Percentiles rank a stretch among this genome's conserved stretches.
Evolutionary conservation across 805 yeast genomes (phyloP).

Genomic region (Lipomyces starkeyi): DNA sequence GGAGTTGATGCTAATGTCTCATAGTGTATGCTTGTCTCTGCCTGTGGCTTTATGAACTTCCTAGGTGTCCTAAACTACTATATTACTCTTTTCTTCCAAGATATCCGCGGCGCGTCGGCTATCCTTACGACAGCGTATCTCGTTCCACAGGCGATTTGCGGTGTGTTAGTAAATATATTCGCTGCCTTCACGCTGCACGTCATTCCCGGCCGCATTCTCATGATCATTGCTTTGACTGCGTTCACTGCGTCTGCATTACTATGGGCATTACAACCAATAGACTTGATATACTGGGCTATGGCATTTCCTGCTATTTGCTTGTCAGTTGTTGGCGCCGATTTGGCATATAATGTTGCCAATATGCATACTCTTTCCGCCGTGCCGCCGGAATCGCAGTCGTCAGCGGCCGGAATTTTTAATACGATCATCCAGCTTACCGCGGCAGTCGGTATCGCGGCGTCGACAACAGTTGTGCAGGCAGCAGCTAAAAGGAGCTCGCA

Average conservation of each 20-base stretch:
- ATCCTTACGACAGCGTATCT: constrained; percentile 55
- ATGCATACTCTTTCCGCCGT: constrained; percentile 53
- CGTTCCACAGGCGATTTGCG: constrained; percentile 53
- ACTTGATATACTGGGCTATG: constrained; percentile 53
- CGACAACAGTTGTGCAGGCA: constrained; percentile 51
- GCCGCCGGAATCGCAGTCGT: constrained; percentile 49
- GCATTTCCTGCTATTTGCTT: constrained; percentile 54
- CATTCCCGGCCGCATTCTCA: constrained; percentile 51
- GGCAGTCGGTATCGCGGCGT: constrained; percentile 53
- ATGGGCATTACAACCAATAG: constrained; percentile 52
- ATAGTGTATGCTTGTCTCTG: constrained; percentile 47
- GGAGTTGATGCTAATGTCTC: background rate
- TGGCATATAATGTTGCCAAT: constrained; percentile 56
- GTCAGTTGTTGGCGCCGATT: constrained; percentile 56
- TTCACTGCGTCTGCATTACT: constrained; percentile 50
- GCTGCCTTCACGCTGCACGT: constrained; percentile 56
- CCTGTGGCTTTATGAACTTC: constrained; percentile 53
- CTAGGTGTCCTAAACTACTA: constrained; percentile 51
- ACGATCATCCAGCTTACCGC: constrained; percentile 52
- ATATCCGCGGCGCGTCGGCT: constrained; percentile 48
- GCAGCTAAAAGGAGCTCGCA: constrained; percentile 25
- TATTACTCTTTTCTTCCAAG: constrained; percentile 53
- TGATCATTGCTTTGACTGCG: constrained; percentile 48
- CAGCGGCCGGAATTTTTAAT: constrained; percentile 59
- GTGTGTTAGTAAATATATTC: constrained; percentile 51